These are phyloP conservation scores for Colletotrichum somersetense DNA, from an alignment of 2,329 filamentous ascomycete species.

Conservation along the genomic window DNA sequence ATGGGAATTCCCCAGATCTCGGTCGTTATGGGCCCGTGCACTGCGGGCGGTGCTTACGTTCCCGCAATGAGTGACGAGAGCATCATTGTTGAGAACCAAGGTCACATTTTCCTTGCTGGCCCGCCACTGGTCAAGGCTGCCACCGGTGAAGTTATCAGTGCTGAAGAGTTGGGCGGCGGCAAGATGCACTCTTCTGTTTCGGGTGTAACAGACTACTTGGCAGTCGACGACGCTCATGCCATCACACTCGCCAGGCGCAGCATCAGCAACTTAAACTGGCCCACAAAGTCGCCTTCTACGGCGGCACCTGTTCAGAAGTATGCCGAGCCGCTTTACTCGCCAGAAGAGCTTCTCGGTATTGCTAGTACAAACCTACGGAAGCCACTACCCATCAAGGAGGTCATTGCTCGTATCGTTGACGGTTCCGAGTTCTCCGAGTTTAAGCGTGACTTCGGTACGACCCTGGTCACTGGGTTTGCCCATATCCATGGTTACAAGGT, in stretches of 20 bases:
- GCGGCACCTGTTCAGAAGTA: constrained; percentile 60
- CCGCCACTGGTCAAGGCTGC: constrained; percentile 96
- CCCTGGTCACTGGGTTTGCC: constrained; percentile 92
- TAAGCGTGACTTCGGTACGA: constrained; percentile 90
- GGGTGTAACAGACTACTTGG: constrained; percentile 94
- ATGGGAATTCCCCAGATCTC: constrained; percentile 92
- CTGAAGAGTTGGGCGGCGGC: constrained; percentile 91
- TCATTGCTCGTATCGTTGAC: constrained; percentile 94
- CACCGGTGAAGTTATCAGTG: constrained; percentile 90
- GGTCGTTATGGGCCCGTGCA: constrained; percentile 98
- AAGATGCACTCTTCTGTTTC: constrained; percentile 91
- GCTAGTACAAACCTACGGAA: constrained; percentile 90
- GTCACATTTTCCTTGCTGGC: constrained; percentile 97
- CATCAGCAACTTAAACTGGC: constrained; percentile 92
- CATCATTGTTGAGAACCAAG: constrained; percentile 95
- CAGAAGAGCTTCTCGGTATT: constrained; percentile 86
- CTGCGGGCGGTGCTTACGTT: constrained; percentile 94
- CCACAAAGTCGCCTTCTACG: constrained; percentile 59
- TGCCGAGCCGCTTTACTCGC: constrained; percentile 83
- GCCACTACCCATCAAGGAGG: constrained; percentile 86
- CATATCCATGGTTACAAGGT: constrained; percentile 90
- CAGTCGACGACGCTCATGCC: constrained; percentile 93
- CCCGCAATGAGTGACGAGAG: constrained; percentile 98
- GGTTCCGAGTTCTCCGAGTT: constrained; percentile 93
- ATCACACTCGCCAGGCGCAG: constrained; percentile 86